Evolutionary conservation across 1,284 basidiomycete genomes (phyloP).

Genomic region (Trametes hirsuta): DNA sequence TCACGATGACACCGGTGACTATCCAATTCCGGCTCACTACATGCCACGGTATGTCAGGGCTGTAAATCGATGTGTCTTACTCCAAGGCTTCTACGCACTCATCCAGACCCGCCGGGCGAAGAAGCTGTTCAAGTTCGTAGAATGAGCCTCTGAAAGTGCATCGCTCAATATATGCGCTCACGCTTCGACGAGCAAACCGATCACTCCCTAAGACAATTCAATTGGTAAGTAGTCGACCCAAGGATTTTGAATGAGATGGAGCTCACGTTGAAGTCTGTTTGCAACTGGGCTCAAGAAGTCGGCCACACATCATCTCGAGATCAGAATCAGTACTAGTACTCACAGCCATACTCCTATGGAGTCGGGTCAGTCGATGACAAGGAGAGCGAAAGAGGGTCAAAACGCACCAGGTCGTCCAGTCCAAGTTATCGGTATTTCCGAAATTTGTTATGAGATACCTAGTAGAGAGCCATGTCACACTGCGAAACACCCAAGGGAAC

Average conservation of each 20-base stretch:
- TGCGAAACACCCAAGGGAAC: too few species aligned
- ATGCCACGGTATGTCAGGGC: not conserved
- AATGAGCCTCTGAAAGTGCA: not conserved
- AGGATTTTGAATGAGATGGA: not conserved
- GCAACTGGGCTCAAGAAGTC: conserved; percentile 20
- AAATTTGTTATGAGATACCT: conserved; percentile 37
- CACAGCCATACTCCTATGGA: conserved; percentile 33
- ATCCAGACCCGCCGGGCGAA: conserved; percentile 37
- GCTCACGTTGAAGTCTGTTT: conserved; percentile 37
- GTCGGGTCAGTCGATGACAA: not conserved
- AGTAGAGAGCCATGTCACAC: too few species aligned
- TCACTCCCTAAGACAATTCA: conserved; percentile 25
- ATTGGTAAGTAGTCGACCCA: not conserved
- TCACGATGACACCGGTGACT: conserved; percentile 33
- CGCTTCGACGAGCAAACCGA: conserved; percentile 35
- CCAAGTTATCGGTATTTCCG: conserved; percentile 27
- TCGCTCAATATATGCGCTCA: conserved; percentile 11
- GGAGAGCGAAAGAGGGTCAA: not conserved
- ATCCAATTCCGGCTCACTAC: conserved; percentile 33
- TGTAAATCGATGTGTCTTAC: too few species aligned
- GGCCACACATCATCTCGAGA: not conserved
- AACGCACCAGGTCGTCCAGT: conserved; percentile 31
- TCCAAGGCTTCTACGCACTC: conserved; percentile 20
- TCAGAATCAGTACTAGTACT: too few species aligned
- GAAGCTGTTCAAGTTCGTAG: conserved; percentile 28